Percentiles rank a stretch among this genome's conserved stretches.
phyloP scores from a whole-genome alignment of 2,329 filamentous ascomycete species.

The Elsinoe necatrix region DNA sequence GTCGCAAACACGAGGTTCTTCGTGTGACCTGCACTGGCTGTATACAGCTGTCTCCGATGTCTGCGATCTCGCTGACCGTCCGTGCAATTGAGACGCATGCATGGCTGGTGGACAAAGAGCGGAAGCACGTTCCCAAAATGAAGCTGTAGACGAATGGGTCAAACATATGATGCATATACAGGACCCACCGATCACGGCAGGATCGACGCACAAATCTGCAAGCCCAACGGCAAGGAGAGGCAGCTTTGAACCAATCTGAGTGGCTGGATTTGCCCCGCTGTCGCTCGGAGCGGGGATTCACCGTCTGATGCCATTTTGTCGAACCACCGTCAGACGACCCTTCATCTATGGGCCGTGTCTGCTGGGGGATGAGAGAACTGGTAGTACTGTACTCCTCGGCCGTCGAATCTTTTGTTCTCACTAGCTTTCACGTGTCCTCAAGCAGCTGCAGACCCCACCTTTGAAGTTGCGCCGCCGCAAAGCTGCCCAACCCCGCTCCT shows the following conservation, averaged over 20 bases:
- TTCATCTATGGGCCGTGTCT: background rate
- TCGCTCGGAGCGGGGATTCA: background rate
- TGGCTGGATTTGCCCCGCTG: background rate
- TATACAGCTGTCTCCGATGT: background rate
- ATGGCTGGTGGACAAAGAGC: background rate
- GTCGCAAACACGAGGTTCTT: background rate
- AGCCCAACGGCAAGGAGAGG: background rate
- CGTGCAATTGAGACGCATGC: slow-evolving; percentile 2
- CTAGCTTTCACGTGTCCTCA: background rate
- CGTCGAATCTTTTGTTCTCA: background rate
- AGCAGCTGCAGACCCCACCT: background rate
- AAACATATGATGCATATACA: background rate
- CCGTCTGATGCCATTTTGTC: slow-evolving; percentile 1
- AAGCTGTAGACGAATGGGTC: background rate
- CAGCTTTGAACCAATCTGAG: background rate
- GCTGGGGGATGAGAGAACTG: background rate
- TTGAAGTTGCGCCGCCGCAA: background rate
- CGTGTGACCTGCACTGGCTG: background rate
- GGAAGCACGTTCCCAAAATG: background rate
- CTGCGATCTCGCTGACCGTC: background rate
- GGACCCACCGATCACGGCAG: slow-evolving; percentile 2
- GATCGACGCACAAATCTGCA: background rate
- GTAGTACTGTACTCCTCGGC: background rate
- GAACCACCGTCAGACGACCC: background rate
- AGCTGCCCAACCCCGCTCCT: background rate